phyloP scores from a whole-genome alignment of 2,329 filamentous ascomycete species.

The Phyllosticta citribraziliensis region DNA sequence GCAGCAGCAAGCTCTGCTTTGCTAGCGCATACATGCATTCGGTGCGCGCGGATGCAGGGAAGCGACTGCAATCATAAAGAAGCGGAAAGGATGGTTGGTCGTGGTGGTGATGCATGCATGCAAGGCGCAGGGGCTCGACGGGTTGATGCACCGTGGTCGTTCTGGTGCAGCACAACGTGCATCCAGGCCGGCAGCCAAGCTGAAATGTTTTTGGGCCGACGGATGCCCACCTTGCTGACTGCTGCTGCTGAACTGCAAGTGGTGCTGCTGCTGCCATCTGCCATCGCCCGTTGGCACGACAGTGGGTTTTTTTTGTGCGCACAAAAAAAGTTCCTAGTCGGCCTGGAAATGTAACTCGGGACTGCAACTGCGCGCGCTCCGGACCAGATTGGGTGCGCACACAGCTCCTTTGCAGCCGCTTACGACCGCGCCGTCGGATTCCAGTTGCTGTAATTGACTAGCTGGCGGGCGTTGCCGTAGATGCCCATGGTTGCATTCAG shows the following conservation, averaged over 20 bases:
- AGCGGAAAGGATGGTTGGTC: background rate
- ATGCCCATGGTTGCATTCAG: slow-evolving; percentile 37
- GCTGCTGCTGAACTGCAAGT: background rate
- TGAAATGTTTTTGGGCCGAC: background rate
- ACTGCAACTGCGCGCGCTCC: background rate
- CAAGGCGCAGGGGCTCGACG: background rate
- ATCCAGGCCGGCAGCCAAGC: background rate
- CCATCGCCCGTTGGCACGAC: background rate
- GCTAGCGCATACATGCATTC: background rate
- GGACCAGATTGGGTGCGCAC: background rate
- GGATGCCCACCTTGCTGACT: background rate
- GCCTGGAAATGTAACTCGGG: background rate
- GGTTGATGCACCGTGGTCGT: background rate
- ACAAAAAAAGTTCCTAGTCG: background rate
- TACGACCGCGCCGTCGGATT: slow-evolving; percentile 36
- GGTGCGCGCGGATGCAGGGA: background rate
- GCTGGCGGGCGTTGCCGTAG: slow-evolving; percentile 38
- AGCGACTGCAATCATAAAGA: background rate
- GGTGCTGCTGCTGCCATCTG: background rate
- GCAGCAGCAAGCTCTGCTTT: background rate
- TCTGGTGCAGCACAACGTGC: background rate
- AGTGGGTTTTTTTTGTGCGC: background rate
- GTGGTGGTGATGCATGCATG: background rate
- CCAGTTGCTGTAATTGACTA: slow-evolving; percentile 38
- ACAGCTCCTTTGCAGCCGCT: background rate